Evolutionary conservation across 108 stramenopile species (phyloP).

Genomic region (Nannochloropsis granulata): DNA sequence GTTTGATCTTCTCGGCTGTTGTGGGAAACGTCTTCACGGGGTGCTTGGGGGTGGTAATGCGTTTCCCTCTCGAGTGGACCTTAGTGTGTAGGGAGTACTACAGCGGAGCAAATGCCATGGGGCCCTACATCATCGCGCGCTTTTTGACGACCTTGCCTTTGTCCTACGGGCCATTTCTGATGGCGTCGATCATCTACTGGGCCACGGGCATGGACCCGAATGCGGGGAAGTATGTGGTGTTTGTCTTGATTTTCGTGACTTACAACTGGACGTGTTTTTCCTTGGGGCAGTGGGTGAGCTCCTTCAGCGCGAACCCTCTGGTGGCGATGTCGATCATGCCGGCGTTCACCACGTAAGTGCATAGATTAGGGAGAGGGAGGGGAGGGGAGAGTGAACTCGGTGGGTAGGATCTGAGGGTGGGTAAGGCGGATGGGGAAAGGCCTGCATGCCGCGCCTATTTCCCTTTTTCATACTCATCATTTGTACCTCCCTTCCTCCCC

Average conservation of each 20-base stretch:
- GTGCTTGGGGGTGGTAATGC: neutral
- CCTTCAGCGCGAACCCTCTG: neutral
- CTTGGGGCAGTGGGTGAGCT: neutral
- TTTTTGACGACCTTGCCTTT: neutral
- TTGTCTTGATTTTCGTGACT: neutral
- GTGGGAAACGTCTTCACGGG: neutral
- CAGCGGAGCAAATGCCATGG: neutral
- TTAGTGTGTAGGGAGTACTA: neutral
- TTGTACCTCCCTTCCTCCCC: neutral
- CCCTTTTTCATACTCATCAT: neutral
- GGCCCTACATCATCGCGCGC: neutral
- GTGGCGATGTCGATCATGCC: neutral
- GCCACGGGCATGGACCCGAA: neutral
- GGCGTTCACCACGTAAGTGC: neutral
- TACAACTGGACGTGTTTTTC: neutral
- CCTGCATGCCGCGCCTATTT: neutral
- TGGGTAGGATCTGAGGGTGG: no score
- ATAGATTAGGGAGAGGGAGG: neutral
- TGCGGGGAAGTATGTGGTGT: neutral
- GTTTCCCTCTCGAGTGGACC: neutral
- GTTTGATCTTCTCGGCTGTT: neutral
- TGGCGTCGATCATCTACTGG: neutral
- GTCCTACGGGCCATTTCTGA: neutral
- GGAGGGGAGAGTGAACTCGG: neutral
- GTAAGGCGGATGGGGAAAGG: no score